Conservation (phyloP, 345 rosid genomes). For the Erysimum cheiranthoides region DNA sequence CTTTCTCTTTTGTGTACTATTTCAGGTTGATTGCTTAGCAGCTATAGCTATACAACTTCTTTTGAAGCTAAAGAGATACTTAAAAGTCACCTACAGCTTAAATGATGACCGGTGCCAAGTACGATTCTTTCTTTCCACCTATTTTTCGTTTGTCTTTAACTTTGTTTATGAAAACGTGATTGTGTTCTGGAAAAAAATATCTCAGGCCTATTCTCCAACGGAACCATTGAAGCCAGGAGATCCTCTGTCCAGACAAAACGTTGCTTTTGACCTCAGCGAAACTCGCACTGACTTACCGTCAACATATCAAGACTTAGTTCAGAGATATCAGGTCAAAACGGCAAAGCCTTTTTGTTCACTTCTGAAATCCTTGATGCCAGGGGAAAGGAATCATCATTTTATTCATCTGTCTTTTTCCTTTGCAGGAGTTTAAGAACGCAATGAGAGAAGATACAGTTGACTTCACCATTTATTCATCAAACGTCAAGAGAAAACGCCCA, state of each 20-base stretch:
- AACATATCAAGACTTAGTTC: conserved; percentile 68
- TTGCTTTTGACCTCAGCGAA: conserved; percentile 70
- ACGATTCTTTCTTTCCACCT: conserved; percentile 15
- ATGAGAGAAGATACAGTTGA: conserved; percentile 87
- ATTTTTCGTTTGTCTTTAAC: not conserved
- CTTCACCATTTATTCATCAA: conserved; percentile 79
- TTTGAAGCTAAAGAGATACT: conserved; percentile 88
- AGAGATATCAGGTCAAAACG: conserved; percentile 76
- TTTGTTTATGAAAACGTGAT: conserved; percentile 5
- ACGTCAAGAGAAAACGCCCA: conserved; percentile 78
- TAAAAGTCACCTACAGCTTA: conserved; percentile 83
- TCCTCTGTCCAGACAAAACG: conserved; percentile 68
- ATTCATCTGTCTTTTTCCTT: too few relatives aligned
- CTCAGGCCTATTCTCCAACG: conserved; percentile 86
- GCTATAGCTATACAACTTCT: conserved; percentile 91
- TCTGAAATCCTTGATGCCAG: not conserved
- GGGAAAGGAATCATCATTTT: not conserved
- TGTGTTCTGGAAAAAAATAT: not conserved
- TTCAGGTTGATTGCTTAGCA: conserved; percentile 75
- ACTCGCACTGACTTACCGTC: conserved; percentile 60
- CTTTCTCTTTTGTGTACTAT: conserved; percentile 26
- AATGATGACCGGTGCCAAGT: conserved; percentile 98
- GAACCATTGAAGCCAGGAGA: conserved; percentile 86
- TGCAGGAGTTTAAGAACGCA: conserved; percentile 87
- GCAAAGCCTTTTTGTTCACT: not conserved